Conservation (phyloP, 1,139 yeast genomes). For the Magnusiomyces sp. region DNA sequence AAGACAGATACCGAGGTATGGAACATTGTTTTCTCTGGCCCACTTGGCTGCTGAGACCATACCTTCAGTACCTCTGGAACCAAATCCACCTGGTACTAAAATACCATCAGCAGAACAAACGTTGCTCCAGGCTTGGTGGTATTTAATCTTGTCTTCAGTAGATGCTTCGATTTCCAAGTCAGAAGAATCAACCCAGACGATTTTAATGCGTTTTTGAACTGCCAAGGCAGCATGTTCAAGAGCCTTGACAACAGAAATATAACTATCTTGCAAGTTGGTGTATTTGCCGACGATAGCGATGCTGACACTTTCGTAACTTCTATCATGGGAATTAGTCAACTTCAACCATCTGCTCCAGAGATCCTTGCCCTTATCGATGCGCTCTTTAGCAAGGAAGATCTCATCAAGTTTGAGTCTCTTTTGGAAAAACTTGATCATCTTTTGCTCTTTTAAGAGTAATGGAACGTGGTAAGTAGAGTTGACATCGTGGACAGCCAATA, state of each 20-base stretch:
- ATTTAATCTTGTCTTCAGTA: constrained; percentile 47
- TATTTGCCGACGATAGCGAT: constrained; percentile 97
- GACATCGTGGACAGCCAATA: constrained; percentile 93
- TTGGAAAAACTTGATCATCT: constrained; percentile 64
- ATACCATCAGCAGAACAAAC: constrained; percentile 95
- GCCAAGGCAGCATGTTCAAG: constrained; percentile 93
- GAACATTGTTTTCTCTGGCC: constrained; percentile 92
- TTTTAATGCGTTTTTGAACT: constrained; percentile 72
- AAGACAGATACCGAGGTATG: constrained; percentile 93
- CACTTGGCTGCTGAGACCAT: constrained; percentile 96
- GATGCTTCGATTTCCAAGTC: constrained; percentile 71
- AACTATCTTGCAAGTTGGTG: constrained; percentile 90
- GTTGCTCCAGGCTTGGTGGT: constrained; percentile 92
- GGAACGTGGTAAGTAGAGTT: constrained; percentile 98
- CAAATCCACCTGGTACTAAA: constrained; percentile 97
- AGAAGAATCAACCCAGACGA: constrained; percentile 93
- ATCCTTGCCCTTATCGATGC: constrained; percentile 54
- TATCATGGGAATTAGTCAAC: constrained; percentile 70
- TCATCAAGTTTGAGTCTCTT: constrained; percentile 56
- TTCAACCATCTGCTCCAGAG: constrained; percentile 72
- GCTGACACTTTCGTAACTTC: constrained; percentile 75
- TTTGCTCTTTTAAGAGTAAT: constrained; percentile 77
- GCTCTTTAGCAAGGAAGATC: constrained; percentile 45
- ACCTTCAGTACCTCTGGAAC: constrained; percentile 95
- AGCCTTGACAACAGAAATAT: constrained; percentile 88